Conservation (phyloP, 129 eudicot species). For the Scalesia atractyloides region DNA sequence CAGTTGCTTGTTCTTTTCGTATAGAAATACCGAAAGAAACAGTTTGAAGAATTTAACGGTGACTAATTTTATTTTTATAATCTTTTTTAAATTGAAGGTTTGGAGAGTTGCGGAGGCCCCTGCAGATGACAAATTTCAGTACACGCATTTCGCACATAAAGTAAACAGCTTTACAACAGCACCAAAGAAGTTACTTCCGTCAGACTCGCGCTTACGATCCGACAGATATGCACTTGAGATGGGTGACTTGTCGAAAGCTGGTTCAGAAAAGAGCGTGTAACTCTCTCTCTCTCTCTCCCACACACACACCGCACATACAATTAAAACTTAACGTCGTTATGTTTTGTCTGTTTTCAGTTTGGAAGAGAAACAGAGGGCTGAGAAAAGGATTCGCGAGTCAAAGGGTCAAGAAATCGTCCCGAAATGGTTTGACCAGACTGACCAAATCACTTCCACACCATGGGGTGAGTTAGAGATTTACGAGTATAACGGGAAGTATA, state of each 20-base stretch:
- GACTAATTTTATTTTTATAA: not conserved
- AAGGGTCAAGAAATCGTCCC: conserved; percentile 63
- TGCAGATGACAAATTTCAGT: conserved; percentile 77
- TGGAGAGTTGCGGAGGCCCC: conserved; percentile 83
- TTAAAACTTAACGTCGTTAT: not conserved
- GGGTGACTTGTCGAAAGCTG: conserved; percentile 86
- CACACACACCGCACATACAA: not conserved
- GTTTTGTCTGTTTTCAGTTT: conserved; percentile 39
- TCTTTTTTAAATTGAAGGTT: conserved; percentile 49
- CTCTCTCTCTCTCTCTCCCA: not conserved
- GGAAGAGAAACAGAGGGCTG: conserved; percentile 97
- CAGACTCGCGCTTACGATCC: conserved; percentile 92
- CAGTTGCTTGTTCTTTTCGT: not conserved
- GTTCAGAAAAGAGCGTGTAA: conserved; percentile 89
- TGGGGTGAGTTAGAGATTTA: conserved; percentile 97
- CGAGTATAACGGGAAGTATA: conserved; percentile 68
- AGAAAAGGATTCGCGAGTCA: conserved; percentile 72
- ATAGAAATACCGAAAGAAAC: not conserved
- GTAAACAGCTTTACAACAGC: conserved; percentile 88
- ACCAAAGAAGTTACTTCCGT: conserved; percentile 77
- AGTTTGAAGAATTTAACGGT: not conserved
- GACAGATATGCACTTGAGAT: conserved; percentile 92
- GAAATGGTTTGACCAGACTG: conserved; percentile 76
- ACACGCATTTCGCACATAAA: conserved; percentile 90
- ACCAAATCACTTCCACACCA: conserved; percentile 76